Evolutionary conservation across 2,329 filamentous ascomycete genomes (phyloP).

Genomic region (Geosmithia putterillii): DNA sequence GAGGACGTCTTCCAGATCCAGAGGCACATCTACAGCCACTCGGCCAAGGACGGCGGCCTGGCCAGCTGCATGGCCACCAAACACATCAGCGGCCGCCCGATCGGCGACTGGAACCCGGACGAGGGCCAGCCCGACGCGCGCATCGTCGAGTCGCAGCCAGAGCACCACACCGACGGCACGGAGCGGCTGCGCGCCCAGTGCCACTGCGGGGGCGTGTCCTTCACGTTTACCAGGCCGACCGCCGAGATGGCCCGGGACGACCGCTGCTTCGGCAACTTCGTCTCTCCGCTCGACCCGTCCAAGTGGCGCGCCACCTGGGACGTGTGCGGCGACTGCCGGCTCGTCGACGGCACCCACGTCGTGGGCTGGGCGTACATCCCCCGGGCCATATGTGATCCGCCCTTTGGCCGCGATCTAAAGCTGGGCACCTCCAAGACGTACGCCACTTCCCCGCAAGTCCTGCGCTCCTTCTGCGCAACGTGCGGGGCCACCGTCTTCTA

Average conservation of each 20-base stretch:
- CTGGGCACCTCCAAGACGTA: conserved; percentile 32
- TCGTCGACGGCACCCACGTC: conserved; percentile 26
- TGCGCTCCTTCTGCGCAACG: conserved; percentile 29
- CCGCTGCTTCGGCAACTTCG: conserved; percentile 12
- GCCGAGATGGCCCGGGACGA: conserved; percentile 14
- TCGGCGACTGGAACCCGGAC: conserved; percentile 23
- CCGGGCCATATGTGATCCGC: conserved; percentile 19
- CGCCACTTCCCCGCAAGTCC: conserved; percentile 21
- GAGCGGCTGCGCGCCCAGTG: conserved; percentile 30
- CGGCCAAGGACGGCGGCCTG: conserved; percentile 22
- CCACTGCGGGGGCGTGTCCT: conserved; percentile 33
- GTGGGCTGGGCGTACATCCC: conserved; percentile 30
- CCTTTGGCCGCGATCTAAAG: conserved; percentile 19
- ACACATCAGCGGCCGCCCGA: conserved; percentile 12
- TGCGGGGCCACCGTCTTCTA: conserved; percentile 34
- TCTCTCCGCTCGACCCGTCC: conserved; percentile 20
- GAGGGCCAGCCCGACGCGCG: conserved; percentile 12
- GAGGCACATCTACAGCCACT: conserved; percentile 22
- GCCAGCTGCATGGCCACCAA: conserved; percentile 17
- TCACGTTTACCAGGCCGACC: conserved; percentile 27
- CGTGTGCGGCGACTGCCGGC: conserved; percentile 29
- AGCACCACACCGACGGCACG: conserved; percentile 18
- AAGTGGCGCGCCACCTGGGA: conserved; percentile 32
- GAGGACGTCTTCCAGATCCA: conserved; percentile 19
- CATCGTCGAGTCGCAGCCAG: conserved; percentile 12